phyloP scores from a whole-genome alignment of 768 basidiomycete genomes.

The Pholiota conissans region DNA sequence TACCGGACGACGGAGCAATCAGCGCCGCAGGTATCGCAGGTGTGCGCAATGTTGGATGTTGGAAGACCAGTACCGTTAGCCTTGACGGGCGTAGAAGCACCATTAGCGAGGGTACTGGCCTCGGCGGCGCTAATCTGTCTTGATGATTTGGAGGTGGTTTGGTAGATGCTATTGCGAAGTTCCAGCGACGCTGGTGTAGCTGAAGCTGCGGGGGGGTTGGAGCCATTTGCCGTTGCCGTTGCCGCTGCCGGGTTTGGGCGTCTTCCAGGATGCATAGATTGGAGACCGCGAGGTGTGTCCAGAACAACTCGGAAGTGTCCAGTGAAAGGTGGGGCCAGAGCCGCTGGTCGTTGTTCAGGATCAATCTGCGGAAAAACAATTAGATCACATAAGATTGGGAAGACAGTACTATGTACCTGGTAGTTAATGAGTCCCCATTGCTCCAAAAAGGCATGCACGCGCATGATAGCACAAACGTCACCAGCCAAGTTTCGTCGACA shows the following conservation, averaged over 20 bases:
- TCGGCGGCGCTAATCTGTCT: constrained; percentile 67
- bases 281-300: constrained; percentile 94
- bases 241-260: constrained; percentile 40
- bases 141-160: constrained; percentile 83
- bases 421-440: constrained; percentile 99
- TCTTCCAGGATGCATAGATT: constrained; percentile 87
- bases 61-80: constrained; percentile 52
- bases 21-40: constrained; percentile 93
- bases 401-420: constrained; percentile 59
- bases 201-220: constrained; percentile 30
- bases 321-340: constrained; percentile 95
- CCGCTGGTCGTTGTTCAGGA: constrained; percentile 91
- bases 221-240: constrained; percentile 46
- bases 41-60: constrained; percentile 52
- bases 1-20: constrained; percentile 90
- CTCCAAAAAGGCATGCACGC: constrained; percentile 97
- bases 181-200: constrained; percentile 76
- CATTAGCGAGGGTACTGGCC: constrained; percentile 63
- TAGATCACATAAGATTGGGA: constrained; percentile 8
- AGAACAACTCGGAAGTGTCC: constrained; percentile 98
- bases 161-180: constrained; percentile 85
- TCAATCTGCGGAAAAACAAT: constrained; percentile 69
- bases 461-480: constrained; percentile 98
- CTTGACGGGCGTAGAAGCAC: constrained; percentile 36
- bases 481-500: constrained; percentile 95